Evolutionary conservation across 441 rosid species (phyloP), one percentile per base, ranked within the genome.

Genomic region (Brassica hybrid): DNA sequence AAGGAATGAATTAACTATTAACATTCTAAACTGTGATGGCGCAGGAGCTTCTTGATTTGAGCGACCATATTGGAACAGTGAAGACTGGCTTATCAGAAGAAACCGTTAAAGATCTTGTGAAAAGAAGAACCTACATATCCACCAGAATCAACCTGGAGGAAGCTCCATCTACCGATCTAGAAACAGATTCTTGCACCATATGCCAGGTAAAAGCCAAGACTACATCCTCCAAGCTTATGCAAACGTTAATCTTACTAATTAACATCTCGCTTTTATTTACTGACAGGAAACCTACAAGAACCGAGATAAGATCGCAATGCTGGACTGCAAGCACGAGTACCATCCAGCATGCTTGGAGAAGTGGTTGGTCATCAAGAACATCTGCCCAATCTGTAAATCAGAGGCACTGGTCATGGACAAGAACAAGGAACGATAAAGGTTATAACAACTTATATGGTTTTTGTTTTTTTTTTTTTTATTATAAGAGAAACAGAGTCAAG

Each of bases 11-110:
- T n/a, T 56, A 7, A 64, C 17, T 45, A 65, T n/a, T 32, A 59
- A 61, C 72, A n/a, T 45, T 69, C 23, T 23, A 73, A 63, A 61
- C 48, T 63, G 1, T 38, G 65, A 23, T 67, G 68, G 27, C 50
- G 66, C 90, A 94, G 98, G 98, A 94, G 70, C 94, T 94, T 77
- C 98, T 92, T 70, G 94, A 89, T 58, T 78, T 92, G 69, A 95
- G 94, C 69, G 98, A 92, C 83, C 87, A 80, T 63, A 92, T 92
- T 71, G 97, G 97, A 68, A 84, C 80, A 13, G 98, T 92, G 67
- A 92, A 83, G 43, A 92, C 93, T 6, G 98, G 98, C 69, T 85
- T 92, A 79, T 81, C 97, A 13, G 91, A 91, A 81, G 91, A 91
- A 86, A 73, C 60, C 3, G 82, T 92, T 61, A 54, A 56, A 16